A percentile compares a stretch with the other conserved stretches of the same genome.
These are phyloP conservation scores for Pseudomonodictys pantanalensis DNA, from an alignment of 495 filamentous ascomycete genomes.

Conservation along the genomic window DNA sequence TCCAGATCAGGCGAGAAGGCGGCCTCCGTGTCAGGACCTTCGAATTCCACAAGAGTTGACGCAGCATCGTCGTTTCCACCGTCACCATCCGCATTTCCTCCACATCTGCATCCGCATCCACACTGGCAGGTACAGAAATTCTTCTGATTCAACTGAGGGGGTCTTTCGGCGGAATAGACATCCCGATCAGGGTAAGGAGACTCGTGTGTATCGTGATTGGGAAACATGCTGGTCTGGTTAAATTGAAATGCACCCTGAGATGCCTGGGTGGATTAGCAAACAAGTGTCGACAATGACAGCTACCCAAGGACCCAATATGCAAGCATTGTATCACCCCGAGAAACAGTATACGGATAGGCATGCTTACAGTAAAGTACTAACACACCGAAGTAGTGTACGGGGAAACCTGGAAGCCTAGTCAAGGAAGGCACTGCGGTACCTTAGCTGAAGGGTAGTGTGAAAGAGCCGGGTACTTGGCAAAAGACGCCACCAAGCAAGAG, in stretches of 20 bases:
- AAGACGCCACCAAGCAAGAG: too few relatives aligned
- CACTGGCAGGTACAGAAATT: conserved; percentile 23
- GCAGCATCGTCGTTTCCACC: conserved; percentile 17
- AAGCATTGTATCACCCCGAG: too few relatives aligned
- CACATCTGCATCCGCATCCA: not conserved
- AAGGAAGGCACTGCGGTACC: too few relatives aligned
- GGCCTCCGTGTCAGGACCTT: conserved; percentile 5
- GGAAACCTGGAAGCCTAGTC: too few relatives aligned
- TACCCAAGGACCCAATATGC: too few relatives aligned
- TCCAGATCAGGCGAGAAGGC: not conserved
- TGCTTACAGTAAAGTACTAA: too few relatives aligned
- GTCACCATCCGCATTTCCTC: not conserved
- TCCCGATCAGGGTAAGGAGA: conserved; percentile 6
- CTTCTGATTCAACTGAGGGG: conserved; percentile 26
- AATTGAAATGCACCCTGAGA: not conserved
- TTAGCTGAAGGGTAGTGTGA: too few relatives aligned
- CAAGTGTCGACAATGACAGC: too few relatives aligned
- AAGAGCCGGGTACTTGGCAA: too few relatives aligned
- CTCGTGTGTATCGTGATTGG: not conserved
- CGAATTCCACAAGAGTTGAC: conserved; percentile 8
- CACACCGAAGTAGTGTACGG: too few relatives aligned
- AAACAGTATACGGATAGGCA: too few relatives aligned
- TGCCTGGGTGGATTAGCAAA: too few relatives aligned
- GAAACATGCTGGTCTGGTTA: not conserved
- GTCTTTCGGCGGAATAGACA: conserved; percentile 2